phyloP scores from a whole-genome alignment of 2,329 filamentous ascomycete species.

The Fusarium sp. region DNA sequence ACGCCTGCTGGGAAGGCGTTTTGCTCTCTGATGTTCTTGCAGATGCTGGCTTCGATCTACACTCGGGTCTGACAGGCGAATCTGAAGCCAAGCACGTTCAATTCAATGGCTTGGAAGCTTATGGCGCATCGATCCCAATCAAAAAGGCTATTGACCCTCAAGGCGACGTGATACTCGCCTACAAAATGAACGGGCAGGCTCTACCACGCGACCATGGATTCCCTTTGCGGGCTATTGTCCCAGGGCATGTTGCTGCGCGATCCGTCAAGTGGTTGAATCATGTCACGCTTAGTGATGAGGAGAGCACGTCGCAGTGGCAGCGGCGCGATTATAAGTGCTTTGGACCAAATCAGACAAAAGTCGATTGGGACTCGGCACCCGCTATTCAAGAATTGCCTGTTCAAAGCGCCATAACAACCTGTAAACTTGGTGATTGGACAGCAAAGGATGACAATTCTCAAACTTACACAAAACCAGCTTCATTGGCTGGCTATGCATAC shows the following conservation, averaged over 20 bases:
- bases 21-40: constrained; percentile 66
- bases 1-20: constrained; percentile 70
- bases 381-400: constrained; percentile 77
- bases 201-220: constrained; percentile 75
- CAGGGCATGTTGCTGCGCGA: constrained; percentile 74
- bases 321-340: constrained; percentile 77
- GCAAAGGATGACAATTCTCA: neutral
- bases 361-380: constrained; percentile 72
- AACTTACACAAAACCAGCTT: constrained; percentile 46
- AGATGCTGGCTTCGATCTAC: constrained; percentile 65
- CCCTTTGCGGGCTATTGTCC: constrained; percentile 71
- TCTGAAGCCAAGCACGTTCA: constrained; percentile 64
- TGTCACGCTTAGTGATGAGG: constrained; percentile 74
- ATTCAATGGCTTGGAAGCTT: constrained; percentile 70
- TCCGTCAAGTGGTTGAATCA: constrained; percentile 77
- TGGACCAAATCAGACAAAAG: constrained; percentile 70
- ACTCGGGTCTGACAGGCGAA: constrained; percentile 52
- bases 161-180: constrained; percentile 75
- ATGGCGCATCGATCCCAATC: constrained; percentile 72
- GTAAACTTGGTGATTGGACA: constrained; percentile 57
- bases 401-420: constrained; percentile 72
- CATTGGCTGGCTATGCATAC: constrained; percentile 73
- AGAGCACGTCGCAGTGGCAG: constrained; percentile 75
- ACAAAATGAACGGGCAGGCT: constrained; percentile 74
- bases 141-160: constrained; percentile 68